Evolutionary conservation across 202 grass and related monocot genomes (phyloP).

Genomic region (Panicum virgatum): DNA sequence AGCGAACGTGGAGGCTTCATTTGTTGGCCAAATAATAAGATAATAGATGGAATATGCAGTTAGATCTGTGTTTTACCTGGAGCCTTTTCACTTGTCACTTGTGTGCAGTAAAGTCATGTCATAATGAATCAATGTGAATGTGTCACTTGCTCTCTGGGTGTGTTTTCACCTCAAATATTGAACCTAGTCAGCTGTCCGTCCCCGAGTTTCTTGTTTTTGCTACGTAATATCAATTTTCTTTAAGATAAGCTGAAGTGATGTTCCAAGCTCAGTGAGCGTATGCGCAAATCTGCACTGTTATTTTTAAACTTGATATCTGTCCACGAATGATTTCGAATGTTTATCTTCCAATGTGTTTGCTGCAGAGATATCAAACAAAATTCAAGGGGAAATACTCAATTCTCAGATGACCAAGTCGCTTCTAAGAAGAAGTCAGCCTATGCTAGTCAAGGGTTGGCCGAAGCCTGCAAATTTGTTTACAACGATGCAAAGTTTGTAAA

Average conservation of each 20-base stretch:
- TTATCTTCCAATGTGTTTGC: slow-evolving; percentile 12
- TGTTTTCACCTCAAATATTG: neutral
- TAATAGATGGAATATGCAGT: neutral
- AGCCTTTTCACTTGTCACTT: slow-evolving; percentile 12
- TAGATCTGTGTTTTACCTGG: neutral
- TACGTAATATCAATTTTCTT: slow-evolving; percentile 11
- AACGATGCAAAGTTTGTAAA: slow-evolving; percentile 99
- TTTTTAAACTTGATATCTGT: slow-evolving; percentile 9
- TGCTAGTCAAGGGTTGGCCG: slow-evolving; percentile 60
- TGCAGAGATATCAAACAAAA: slow-evolving; percentile 42
- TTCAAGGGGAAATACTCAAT: slow-evolving; percentile 38
- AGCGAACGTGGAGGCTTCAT: too few relatives aligned
- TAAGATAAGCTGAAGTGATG: neutral
- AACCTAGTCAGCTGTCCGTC: neutral
- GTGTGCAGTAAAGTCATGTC: neutral
- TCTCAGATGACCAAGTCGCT: slow-evolving; percentile 41
- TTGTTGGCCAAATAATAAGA: too few relatives aligned
- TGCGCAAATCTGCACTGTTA: slow-evolving; percentile 3
- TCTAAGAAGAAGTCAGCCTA: slow-evolving; percentile 44
- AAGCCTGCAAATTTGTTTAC: slow-evolving; percentile 86
- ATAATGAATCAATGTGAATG: neutral
- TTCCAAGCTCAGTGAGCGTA: neutral
- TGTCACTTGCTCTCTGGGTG: slow-evolving; percentile 10
- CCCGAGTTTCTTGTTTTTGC: neutral
- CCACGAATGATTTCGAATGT: neutral